Evolutionary conservation across 306 rosid species (phyloP).

Genomic region (Lablab purpureus): DNA sequence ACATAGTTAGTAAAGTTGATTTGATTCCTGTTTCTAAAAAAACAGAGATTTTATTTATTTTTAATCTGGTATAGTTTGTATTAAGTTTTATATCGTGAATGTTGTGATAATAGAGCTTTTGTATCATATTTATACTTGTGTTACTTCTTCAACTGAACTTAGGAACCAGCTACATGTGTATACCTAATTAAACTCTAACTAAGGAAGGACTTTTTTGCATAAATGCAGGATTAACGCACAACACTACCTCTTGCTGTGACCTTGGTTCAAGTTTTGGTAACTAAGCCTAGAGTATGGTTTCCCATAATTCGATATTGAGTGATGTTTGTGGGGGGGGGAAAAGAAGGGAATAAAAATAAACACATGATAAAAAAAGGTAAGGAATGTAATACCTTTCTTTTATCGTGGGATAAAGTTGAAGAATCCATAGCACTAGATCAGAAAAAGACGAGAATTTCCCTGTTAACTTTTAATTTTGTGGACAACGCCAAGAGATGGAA

Average conservation of each 20-base stretch:
- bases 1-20: not conserved
- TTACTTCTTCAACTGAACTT: not conserved
- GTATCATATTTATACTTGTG: not conserved
- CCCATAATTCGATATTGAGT: slow-evolving; percentile 49
- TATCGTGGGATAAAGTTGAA: slow-evolving; percentile 63
- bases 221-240: slow-evolving; percentile 31
- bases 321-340: slow-evolving; percentile 50
- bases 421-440: slow-evolving; percentile 59
- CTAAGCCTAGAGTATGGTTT: slow-evolving; percentile 22
- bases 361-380: slow-evolving; percentile 47
- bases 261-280: slow-evolving; percentile 17
- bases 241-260: slow-evolving; percentile 22
- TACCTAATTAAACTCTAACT: not conserved
- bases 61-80: not conserved
- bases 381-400: slow-evolving; percentile 84
- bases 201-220: slow-evolving; percentile 23
- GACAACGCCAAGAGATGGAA: slow-evolving; percentile 47
- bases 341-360: slow-evolving; percentile 63
- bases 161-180: not conserved
- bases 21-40: not conserved
- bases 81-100: too few relatives aligned
- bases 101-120: too few relatives aligned
- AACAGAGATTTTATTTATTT: not conserved
- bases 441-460: slow-evolving; percentile 54
- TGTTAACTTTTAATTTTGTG: slow-evolving; percentile 50